phyloP scores from a whole-genome alignment of 805 yeast species.

The Wickerhamomyces pijperi region DNA sequence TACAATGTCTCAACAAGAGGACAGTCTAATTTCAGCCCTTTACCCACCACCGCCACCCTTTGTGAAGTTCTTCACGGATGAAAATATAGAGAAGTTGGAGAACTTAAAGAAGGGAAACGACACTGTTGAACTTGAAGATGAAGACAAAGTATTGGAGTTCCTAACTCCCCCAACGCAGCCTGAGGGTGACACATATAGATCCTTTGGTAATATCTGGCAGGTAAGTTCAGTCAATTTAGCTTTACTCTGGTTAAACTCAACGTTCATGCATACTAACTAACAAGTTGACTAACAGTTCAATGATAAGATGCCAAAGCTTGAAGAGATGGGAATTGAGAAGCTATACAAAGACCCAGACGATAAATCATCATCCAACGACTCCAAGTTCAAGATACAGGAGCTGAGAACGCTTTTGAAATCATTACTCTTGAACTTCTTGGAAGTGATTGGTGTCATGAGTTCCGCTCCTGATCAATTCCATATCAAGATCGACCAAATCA shows the following conservation, averaged over 20 bases:
- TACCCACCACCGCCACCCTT: conserved; percentile 95
- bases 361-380: conserved; percentile 23
- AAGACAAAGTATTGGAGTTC: conserved; percentile 40
- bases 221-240: conserved; percentile 18
- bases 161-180: conserved; percentile 60
- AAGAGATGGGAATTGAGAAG: conserved; percentile 69
- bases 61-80: conserved; percentile 59
- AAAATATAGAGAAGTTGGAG: conserved; percentile 40
- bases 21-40: conserved; percentile 43
- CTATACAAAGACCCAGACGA: conserved; percentile 34
- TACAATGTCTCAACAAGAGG: conserved; percentile 10
- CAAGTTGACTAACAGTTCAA: conserved; percentile 16
- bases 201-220: conserved; percentile 89
- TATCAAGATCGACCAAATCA: conserved; percentile 63
- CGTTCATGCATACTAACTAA: too few relatives aligned
- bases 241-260: too few relatives aligned
- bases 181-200: conserved; percentile 54
- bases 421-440: conserved; percentile 67
- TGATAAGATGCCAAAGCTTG: conserved; percentile 67
- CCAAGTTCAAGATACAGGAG: conserved; percentile 49
- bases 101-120: conserved; percentile 10
- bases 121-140: conserved; percentile 22
- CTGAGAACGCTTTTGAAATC: conserved; percentile 74
- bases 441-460: conserved; percentile 67
- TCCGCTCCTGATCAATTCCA: conserved; percentile 58